phyloP scores from a whole-genome alignment of 352 stramenopile genomes.

The Pythium vanterpoolii region DNA sequence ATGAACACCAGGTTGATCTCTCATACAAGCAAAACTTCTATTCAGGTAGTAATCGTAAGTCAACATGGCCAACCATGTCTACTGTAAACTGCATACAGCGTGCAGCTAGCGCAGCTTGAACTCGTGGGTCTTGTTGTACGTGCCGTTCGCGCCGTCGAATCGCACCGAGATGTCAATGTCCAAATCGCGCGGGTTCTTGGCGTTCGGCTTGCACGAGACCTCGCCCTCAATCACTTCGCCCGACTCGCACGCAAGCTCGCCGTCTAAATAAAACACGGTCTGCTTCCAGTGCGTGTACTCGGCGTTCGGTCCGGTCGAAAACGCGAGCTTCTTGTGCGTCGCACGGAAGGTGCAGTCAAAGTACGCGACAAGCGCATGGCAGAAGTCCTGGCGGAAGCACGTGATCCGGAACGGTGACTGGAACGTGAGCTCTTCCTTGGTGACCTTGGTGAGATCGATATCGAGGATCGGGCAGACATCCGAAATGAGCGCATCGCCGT shows the following conservation, averaged over 20 bases:
- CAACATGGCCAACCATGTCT: neutral
- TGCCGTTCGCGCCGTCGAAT: conserved; percentile 68
- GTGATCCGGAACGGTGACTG: conserved; percentile 89
- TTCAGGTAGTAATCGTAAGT: neutral
- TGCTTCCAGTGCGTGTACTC: conserved; percentile 99
- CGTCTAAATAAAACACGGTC: conserved; percentile 95
- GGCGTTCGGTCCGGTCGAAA: conserved; percentile 92
- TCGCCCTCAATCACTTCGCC: conserved; percentile 90
- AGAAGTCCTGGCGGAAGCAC: conserved; percentile 92
- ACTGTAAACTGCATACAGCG: neutral
- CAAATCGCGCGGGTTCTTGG: conserved; percentile 91
- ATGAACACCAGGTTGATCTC: neutral
- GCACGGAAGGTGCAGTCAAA: conserved; percentile 98
- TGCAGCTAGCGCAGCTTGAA: conserved; percentile 85
- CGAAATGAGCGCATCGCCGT: conserved; percentile 89
- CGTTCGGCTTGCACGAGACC: conserved; percentile 88
- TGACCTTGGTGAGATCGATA: conserved; percentile 90
- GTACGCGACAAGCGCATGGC: conserved; percentile 96
- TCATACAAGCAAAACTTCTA: neutral
- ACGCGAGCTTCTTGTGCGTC: conserved; percentile 94
- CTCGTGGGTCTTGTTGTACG: conserved; percentile 61
- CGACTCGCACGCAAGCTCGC: conserved; percentile 75
- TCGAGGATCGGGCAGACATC: conserved; percentile 91
- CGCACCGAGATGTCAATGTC: conserved; percentile 89
- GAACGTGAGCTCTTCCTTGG: conserved; percentile 94